Conservation (phyloP, 306 rosid genomes). For the Echinosophora koreensis region DNA sequence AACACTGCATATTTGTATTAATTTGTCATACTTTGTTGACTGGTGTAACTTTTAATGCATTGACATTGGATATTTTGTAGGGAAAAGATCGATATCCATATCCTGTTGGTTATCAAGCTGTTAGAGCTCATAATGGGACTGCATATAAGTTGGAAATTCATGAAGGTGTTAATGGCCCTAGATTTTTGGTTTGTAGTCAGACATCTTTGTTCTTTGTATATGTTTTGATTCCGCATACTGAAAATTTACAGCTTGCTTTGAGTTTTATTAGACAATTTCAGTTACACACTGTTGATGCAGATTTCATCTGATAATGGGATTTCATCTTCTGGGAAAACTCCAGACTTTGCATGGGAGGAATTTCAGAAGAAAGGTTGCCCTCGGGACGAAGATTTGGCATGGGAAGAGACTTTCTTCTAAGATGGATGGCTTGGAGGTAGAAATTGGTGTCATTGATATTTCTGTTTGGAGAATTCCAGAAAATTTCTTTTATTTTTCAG, state of each 20-base stretch:
- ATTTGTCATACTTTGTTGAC: constrained; percentile 29
- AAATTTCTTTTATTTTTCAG: background rate
- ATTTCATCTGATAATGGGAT: constrained; percentile 73
- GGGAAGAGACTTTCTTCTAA: constrained; percentile 83
- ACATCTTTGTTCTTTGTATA: constrained; percentile 32
- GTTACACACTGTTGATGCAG: constrained; percentile 51
- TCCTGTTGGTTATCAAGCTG: constrained; percentile 80
- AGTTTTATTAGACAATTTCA: constrained; percentile 35
- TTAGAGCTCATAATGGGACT: constrained; percentile 73
- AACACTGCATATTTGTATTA: constrained; percentile 7
- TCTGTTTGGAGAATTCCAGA: background rate
- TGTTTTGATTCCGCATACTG: constrained; percentile 22
- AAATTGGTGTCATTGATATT: constrained; percentile 17
- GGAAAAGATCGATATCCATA: constrained; percentile 95
- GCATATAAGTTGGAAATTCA: constrained; percentile 77
- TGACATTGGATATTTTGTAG: constrained; percentile 50
- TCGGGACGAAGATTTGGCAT: constrained; percentile 71
- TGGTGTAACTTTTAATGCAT: constrained; percentile 4
- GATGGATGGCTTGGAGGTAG: constrained; percentile 93
- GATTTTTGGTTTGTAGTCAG: constrained; percentile 67
- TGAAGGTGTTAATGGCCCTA: constrained; percentile 87
- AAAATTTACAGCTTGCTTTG: constrained; percentile 31
- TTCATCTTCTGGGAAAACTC: constrained; percentile 84
- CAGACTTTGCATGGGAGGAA: constrained; percentile 80
- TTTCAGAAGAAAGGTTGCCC: constrained; percentile 74